These are phyloP conservation scores for Phoma sp. DNA, from an alignment of 2,329 filamentous ascomycete species.

Conservation along the genomic window DNA sequence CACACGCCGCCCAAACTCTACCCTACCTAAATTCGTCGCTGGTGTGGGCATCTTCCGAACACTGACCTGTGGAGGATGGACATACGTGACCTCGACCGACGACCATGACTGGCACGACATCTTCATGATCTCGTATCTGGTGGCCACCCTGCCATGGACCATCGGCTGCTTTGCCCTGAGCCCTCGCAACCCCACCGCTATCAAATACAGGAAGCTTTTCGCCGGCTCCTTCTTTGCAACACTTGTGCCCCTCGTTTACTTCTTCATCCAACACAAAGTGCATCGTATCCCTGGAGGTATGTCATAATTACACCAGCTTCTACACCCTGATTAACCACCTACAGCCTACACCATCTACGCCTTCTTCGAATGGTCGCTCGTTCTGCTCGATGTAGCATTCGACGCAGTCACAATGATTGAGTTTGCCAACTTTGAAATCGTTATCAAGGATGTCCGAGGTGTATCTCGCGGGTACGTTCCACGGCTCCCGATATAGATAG, in stretches of 20 bases:
- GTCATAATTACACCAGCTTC: conserved; percentile 32
- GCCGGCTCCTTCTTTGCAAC: conserved; percentile 88
- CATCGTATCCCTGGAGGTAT: conserved; percentile 91
- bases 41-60: conserved; percentile 84
- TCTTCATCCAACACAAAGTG: conserved; percentile 98
- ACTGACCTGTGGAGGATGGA: conserved; percentile 95
- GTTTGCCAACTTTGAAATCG: conserved; percentile 86
- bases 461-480: conserved; percentile 97
- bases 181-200: conserved; percentile 78
- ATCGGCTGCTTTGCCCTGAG: conserved; percentile 87
- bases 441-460: conserved; percentile 87
- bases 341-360: conserved; percentile 97
- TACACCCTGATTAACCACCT: neutral
- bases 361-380: conserved; percentile 96
- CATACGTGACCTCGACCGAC: conserved; percentile 97
- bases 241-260: conserved; percentile 89
- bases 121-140: conserved; percentile 98
- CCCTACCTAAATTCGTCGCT: conserved; percentile 81
- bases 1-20: conserved; percentile 75
- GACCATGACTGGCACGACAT: conserved; percentile 99
- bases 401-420: conserved; percentile 93
- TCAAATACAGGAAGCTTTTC: conserved; percentile 88
- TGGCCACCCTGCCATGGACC: conserved; percentile 95
- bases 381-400: conserved; percentile 94
- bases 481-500: conserved; percentile 88